A percentile compares a stretch with the other conserved stretches of the same genome.
phyloP scores from a whole-genome alignment of 768 basidiomycete species.

The Russula sp. region DNA sequence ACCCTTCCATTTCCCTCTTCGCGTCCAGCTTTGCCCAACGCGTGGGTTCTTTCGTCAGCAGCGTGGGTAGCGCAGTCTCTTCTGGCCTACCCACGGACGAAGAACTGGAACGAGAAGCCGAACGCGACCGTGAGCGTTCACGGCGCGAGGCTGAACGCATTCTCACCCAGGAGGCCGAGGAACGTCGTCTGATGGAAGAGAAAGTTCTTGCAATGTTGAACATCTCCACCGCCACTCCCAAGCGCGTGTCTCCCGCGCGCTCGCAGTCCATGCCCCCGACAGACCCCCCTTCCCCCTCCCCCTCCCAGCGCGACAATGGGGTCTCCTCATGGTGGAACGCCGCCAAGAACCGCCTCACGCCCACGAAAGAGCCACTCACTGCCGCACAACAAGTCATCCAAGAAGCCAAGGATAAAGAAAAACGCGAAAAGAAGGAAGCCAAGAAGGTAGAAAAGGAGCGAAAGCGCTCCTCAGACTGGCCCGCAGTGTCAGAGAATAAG shows the following conservation, averaged over 20 bases:
- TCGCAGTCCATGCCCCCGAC: conserved; percentile 47
- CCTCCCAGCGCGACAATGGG: conserved; percentile 58
- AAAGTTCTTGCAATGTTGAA: conserved; percentile 74
- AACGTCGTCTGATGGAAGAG: conserved; percentile 66
- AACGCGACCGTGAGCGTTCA: conserved; percentile 70
- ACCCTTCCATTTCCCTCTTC: conserved; percentile 69
- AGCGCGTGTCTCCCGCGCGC: conserved; percentile 59
- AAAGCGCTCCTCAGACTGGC: conserved; percentile 47
- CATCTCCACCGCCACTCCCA: conserved; percentile 36
- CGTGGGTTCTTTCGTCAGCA: conserved; percentile 64
- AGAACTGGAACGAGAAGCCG: conserved; percentile 78
- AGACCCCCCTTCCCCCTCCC: conserved; percentile 51
- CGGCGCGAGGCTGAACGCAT: conserved; percentile 78
- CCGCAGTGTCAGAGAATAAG: conserved; percentile 50
- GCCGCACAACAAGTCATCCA: conserved; percentile 81
- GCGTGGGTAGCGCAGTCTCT: conserved; percentile 41
- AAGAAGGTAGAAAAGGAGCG: conserved; percentile 47
- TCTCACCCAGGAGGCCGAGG: conserved; percentile 65
- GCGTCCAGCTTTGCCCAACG: conserved; percentile 73
- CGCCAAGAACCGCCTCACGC: conserved; percentile 72
- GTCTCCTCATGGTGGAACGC: conserved; percentile 62
- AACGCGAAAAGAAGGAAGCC: conserved; percentile 42
- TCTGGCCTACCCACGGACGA: conserved; percentile 59
- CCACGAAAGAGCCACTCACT: conserved; percentile 75
- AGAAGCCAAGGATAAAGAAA: conserved; percentile 69